phyloP scores from a whole-genome alignment of 129 eudicot species.

The Flaveria trinervia region DNA sequence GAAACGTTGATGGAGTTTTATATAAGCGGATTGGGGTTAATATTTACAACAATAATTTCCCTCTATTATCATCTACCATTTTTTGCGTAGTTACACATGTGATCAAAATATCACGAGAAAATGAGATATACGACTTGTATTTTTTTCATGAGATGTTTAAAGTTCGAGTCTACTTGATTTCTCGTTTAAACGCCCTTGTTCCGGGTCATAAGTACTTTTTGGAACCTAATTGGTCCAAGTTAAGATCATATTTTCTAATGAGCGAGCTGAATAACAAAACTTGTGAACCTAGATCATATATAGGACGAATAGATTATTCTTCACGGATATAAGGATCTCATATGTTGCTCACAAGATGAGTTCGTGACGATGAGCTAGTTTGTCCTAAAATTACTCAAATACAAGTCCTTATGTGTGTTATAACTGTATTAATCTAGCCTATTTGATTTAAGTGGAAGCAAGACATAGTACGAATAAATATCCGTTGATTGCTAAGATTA shows the following conservation, averaged over 20 bases:
- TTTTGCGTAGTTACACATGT: conserved; percentile 7
- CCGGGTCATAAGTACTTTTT: neutral
- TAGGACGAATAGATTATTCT: neutral
- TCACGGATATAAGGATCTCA: too few species aligned
- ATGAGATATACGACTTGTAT: neutral
- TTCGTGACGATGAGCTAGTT: neutral
- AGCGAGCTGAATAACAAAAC: neutral
- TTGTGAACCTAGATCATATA: neutral
- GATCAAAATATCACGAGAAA: conserved; percentile 29
- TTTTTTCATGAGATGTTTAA: neutral
- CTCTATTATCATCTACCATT: conserved; percentile 24
- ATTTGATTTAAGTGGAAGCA: too few species aligned
- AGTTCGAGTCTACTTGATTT: neutral
- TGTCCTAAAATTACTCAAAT: neutral
- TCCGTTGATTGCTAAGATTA: too few species aligned
- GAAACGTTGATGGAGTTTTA: conserved; percentile 6
- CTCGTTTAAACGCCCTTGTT: neutral
- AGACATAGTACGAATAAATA: too few species aligned
- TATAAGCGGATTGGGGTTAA: conserved; percentile 31
- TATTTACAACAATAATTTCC: conserved; percentile 1
- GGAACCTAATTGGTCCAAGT: neutral
- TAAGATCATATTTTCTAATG: neutral
- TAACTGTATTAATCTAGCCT: too few species aligned
- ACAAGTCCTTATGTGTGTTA: neutral
- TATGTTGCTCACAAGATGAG: neutral